phyloP scores from a whole-genome alignment of 2,329 filamentous ascomycete genomes.

The Ceratocystis lukuohia region DNA sequence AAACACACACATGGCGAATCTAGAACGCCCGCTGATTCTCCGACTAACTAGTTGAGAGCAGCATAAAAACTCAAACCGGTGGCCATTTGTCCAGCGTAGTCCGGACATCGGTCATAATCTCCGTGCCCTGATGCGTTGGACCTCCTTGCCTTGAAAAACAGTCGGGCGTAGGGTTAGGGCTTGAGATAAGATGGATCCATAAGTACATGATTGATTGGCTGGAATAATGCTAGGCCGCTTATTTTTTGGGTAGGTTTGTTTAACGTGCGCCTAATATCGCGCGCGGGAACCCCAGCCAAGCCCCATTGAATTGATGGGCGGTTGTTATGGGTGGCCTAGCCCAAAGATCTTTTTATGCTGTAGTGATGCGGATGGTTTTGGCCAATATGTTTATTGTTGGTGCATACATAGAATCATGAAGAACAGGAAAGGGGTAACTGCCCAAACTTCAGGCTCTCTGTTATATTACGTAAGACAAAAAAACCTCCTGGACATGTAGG shows the following conservation, averaged over 20 bases:
- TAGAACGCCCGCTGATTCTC: no score
- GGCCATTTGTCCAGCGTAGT: no score
- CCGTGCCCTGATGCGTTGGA: no score
- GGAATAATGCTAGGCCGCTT: neutral
- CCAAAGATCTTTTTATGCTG: neutral
- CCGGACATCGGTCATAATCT: no score
- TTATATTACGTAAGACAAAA: neutral
- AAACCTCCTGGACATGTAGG: neutral
- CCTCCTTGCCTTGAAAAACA: no score
- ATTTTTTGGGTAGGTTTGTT: neutral
- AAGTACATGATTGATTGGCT: neutral
- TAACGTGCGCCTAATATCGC: neutral
- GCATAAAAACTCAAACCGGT: no score
- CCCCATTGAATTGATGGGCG: neutral
- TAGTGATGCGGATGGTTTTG: neutral
- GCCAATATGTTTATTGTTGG: neutral
- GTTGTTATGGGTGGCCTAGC: neutral
- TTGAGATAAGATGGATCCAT: neutral
- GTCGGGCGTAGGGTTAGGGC: neutral
- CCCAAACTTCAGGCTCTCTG: neutral
- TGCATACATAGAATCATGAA: neutral
- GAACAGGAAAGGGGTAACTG: neutral
- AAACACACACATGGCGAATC: no score
- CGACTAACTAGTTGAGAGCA: no score
- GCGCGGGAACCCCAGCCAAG: neutral